A percentile compares a stretch with the other conserved stretches of the same genome.
These are phyloP conservation scores for Coleophoma eucalyptorum DNA, from an alignment of 2,329 filamentous ascomycete species.

Conservation along the genomic window DNA sequence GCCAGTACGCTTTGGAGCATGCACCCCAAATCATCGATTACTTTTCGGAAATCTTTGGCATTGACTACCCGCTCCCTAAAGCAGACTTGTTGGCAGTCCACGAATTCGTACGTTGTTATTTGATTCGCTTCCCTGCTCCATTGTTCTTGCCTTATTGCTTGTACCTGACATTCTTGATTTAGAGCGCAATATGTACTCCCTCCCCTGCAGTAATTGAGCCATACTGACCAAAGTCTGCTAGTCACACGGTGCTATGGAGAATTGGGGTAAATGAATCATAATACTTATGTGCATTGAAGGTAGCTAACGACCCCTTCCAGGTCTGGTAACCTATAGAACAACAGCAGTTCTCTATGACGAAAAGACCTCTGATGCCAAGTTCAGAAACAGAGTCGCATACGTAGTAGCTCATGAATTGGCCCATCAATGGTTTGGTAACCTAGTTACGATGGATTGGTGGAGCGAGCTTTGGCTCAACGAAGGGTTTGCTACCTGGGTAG, in stretches of 20 bases:
- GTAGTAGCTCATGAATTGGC: conserved; percentile 98
- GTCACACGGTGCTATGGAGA: conserved; percentile 75
- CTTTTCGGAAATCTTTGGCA: conserved; percentile 91
- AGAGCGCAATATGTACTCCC: not conserved
- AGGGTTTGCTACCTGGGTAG: conserved; percentile 66
- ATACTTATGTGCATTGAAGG: not conserved
- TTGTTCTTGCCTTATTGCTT: no score
- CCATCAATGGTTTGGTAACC: conserved; percentile 94
- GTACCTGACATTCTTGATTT: no score
- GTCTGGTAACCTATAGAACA: conserved; percentile 90
- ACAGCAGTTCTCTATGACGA: conserved; percentile 97
- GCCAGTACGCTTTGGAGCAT: conserved; percentile 83
- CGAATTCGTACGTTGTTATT: conserved; percentile 65
- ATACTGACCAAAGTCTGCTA: conserved; percentile 39
- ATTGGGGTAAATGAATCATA: conserved; percentile 55
- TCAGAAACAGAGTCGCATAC: conserved; percentile 92
- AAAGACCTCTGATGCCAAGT: conserved; percentile 81
- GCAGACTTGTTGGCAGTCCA: conserved; percentile 87
- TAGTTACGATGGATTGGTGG: conserved; percentile 98
- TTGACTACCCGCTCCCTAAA: conserved; percentile 92
- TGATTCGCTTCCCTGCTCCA: no score
- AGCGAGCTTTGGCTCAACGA: conserved; percentile 92
- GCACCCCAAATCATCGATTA: conserved; percentile 93
- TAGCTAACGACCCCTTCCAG: not conserved
- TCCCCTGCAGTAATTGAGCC: not conserved